Conservation (phyloP, 1,284 basidiomycete species). For the Malassezia globosa region DNA sequence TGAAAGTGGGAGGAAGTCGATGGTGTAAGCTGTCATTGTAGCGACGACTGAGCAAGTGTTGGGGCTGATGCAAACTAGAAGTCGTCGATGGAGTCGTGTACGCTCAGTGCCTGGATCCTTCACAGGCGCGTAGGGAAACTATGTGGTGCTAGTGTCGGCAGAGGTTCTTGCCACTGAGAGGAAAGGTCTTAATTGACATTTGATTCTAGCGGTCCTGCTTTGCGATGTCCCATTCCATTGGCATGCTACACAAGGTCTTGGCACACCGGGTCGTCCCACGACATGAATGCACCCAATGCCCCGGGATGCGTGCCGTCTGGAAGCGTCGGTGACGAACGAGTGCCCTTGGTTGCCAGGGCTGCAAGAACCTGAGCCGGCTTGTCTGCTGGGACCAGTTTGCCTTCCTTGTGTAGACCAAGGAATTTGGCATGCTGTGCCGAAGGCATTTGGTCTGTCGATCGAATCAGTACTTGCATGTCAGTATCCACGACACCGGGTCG, state of each 20-base stretch:
- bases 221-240: too few relatives aligned
- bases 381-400: slow-evolving; percentile 53
- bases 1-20: too few relatives aligned
- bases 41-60: too few relatives aligned
- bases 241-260: too few relatives aligned
- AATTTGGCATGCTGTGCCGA: slow-evolving; percentile 55
- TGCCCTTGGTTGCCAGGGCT: slow-evolving; percentile 48
- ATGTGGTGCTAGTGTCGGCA: too few relatives aligned
- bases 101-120: too few relatives aligned
- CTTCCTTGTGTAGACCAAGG: slow-evolving; percentile 55
- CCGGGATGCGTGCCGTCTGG: slow-evolving; percentile 25
- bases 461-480: slow-evolving; percentile 48
- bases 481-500: slow-evolving; percentile 71
- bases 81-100: too few relatives aligned
- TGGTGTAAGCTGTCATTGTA: too few relatives aligned
- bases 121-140: too few relatives aligned
- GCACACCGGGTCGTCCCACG: slow-evolving; percentile 50
- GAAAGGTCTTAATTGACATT: neutral
- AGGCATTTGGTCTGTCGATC: slow-evolving; percentile 51
- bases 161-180: too few relatives aligned
- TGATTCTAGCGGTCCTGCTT: neutral
- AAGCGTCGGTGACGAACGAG: slow-evolving; percentile 49
- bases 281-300: slow-evolving; percentile 58
- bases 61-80: too few relatives aligned
- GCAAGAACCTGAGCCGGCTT: slow-evolving; percentile 61